Conservation (phyloP, 805 yeast genomes). For the Vanderwaltozyma yarrowii region DNA sequence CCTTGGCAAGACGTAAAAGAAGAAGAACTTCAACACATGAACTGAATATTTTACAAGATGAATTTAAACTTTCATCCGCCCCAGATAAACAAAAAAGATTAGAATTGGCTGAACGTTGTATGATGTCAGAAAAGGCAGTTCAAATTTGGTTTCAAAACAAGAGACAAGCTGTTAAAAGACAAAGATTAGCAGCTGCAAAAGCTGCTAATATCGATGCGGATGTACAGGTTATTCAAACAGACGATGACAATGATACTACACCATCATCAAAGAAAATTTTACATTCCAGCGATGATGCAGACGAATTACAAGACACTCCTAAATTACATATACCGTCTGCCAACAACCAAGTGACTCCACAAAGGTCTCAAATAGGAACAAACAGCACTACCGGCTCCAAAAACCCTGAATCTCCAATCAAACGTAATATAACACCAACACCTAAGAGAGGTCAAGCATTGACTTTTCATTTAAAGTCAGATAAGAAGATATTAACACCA, state of each 20-base stretch:
- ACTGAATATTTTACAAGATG: constrained; percentile 66
- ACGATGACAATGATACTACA: background rate
- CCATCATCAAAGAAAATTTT: background rate
- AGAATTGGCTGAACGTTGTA: constrained; percentile 69
- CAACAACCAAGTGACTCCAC: background rate
- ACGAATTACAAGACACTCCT: too few species aligned
- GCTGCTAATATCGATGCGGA: background rate
- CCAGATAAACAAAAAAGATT: constrained; percentile 71
- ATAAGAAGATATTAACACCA: constrained; percentile 23
- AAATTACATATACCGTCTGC: background rate
- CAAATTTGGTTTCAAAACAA: constrained; percentile 98
- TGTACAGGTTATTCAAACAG: background rate
- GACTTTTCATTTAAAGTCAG: constrained; percentile 25
- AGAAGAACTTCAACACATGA: constrained; percentile 91
- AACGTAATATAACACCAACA: background rate
- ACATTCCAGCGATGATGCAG: background rate
- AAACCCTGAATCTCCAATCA: background rate
- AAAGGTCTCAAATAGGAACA: background rate
- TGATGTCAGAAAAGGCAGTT: constrained; percentile 95
- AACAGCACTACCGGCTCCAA: background rate
- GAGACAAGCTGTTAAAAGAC: constrained; percentile 69
- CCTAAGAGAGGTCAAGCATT: constrained; percentile 23
- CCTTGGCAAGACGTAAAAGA: constrained; percentile 85
- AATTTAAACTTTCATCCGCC: constrained; percentile 65
- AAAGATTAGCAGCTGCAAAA: constrained; percentile 20